Evolutionary conservation across 306 rosid genomes (phyloP), one percentile per base, ranked within the genome.

Genomic region (Quercus cerris): DNA sequence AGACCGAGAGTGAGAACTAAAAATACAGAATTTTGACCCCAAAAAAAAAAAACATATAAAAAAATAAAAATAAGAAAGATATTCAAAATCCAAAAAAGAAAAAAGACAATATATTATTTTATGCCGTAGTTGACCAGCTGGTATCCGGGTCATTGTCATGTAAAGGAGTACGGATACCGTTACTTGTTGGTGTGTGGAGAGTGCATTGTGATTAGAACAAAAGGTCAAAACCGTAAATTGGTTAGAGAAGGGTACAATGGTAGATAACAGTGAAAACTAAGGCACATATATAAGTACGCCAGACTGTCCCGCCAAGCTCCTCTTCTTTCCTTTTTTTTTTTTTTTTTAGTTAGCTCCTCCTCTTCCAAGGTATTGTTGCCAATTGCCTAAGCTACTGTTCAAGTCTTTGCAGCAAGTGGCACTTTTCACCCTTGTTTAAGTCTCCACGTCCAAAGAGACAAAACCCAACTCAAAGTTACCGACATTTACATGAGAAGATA

Each of bases 241-340:
- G 12, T 11, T 5, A 52, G 54, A 67, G 28, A 64, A 11, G 86
- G 94, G 93, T 49, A 83, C 19, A 35, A 76, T 55, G 58, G 93
- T 90, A 87, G 79, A 90, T 84, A 35, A 85, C 64, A 25, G 56
- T 22, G 25, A 28, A 81, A 89, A 83, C 17, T 33, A 87, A 82
- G 94, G 94, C 41, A 61, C 17, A 57, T 69, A 59, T 86, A 83
- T 81, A 80, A 83, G 81, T 56, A 71, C 72, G 94, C 90, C 97
- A 94, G 97, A 86, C 91, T 94, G 97, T 93, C 94, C 94, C 89
- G 88, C 93, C 91, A 93, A 87, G 71, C 72, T 67, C 41, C 14
- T 0, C 10, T 62, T 25, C 19, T 25, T 11, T 0, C 1, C 19
- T 1, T 5, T 35, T 10, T 8, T 2, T 10, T 11, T 46, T 46